A percentile compares a stretch with the other conserved stretches of the same genome.
phyloP scores from a whole-genome alignment of 1,284 basidiomycete genomes.

The Boletellus sp. region DNA sequence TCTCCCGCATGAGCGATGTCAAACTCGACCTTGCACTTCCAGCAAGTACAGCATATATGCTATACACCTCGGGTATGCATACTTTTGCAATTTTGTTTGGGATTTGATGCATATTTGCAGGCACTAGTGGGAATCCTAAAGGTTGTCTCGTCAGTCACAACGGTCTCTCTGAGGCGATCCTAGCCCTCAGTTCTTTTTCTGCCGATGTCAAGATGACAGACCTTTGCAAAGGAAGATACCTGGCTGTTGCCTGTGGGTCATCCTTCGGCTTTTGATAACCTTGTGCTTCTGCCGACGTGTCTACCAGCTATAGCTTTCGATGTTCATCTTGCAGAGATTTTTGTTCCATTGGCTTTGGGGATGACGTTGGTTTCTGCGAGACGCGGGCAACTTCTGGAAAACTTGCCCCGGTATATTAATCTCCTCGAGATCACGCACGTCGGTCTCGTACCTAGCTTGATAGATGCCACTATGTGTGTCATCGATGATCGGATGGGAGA shows the following conservation, averaged over 20 bases:
- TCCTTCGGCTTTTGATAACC: background rate
- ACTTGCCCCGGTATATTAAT: slow-evolving; percentile 43
- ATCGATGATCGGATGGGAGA: slow-evolving; percentile 28
- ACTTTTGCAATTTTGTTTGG: background rate
- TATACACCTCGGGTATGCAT: slow-evolving; percentile 49
- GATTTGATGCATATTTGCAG: slow-evolving; percentile 23
- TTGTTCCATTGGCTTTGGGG: slow-evolving; percentile 43
- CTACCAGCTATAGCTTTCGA: slow-evolving; percentile 46
- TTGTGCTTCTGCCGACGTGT: background rate
- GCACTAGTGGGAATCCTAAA: slow-evolving; percentile 55
- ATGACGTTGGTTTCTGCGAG: slow-evolving; percentile 45
- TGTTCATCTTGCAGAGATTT: slow-evolving; percentile 48
- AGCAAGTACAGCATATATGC: slow-evolving; percentile 43
- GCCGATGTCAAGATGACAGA: slow-evolving; percentile 37
- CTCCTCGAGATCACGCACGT: slow-evolving; percentile 48
- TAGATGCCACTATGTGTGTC: slow-evolving; percentile 49
- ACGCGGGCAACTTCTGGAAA: slow-evolving; percentile 44
- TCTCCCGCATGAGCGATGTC: slow-evolving; percentile 29
- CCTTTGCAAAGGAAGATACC: slow-evolving; percentile 37
- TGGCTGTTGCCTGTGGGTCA: slow-evolving; percentile 44
- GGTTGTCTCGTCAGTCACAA: slow-evolving; percentile 52
- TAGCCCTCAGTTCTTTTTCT: slow-evolving; percentile 40
- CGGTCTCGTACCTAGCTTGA: slow-evolving; percentile 52
- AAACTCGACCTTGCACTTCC: slow-evolving; percentile 32
- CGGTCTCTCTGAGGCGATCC: slow-evolving; percentile 43